Evolutionary conservation across 257 asterid genomes (phyloP), one percentile per base, ranked within the genome.

Genomic region (Echites panduratus): DNA sequence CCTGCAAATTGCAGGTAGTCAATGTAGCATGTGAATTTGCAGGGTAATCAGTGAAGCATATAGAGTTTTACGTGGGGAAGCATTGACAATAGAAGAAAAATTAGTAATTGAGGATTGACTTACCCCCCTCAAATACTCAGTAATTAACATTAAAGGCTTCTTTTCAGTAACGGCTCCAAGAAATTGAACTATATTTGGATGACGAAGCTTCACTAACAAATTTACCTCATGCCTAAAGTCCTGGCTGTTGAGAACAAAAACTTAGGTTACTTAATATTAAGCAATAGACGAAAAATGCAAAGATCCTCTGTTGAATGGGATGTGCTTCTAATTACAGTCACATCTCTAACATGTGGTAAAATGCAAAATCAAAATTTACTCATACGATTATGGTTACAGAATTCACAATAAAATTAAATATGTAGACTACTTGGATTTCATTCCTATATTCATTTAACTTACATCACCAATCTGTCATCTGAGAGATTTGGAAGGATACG

Each of bases 171-270:
- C 97, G 48, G 98, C 99, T 86, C 98, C 99, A 77, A 91, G 93
- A 81, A 94, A 94, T 78, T 94, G 98, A 84, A 94, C 99, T 62
- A 94, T 84, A 83, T 94, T 94, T 74, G 99, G 99, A 85, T 94
- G 99, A 59, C 99, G 97, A 79, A 94, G 98, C 87, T 94, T 94
- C 84, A 94, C 99, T 53, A 94, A 89, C 90, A 94, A 88, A 80
- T 89, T 89, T 72, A 91, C 99, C 88, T 91, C 97, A 74, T 94
- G 99, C 85, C 97, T 89, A 87, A 91, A 94, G 85, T 94, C 99
- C 88, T 94, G 99, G 70, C 99, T 91, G 91, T 63, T 53, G 53
- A 53, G 63, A 74, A 77, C 47, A 82, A 65, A 64, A 76, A 71
- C 58, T 65, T 9, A 75, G 45, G 74, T 71, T 50, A 49, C 16